Evolutionary conservation across 1,139 yeast genomes (phyloP), one percentile per base, ranked within the genome.

Genomic region (Blastobotrys apis): DNA sequence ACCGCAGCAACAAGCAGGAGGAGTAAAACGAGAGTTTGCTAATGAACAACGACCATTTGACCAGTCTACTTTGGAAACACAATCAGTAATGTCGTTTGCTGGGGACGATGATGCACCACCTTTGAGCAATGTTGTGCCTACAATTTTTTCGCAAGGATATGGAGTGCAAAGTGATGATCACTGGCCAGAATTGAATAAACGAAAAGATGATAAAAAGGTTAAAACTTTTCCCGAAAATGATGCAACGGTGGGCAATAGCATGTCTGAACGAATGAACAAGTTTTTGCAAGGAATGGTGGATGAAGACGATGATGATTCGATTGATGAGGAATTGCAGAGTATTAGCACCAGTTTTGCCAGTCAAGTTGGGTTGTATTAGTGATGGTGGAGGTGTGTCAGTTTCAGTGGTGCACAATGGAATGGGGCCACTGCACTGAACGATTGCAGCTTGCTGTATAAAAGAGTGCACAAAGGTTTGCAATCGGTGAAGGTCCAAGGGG

Each of bases 301-400:
- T 31, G 47, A 47, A 10, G 60, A 58, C 21, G 64, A 62, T 44
- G 48, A 47, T 32, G 64, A 62, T 43, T 59, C 57, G 33, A 63
- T 66, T 42, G 77, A 74, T 43, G 78, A 74, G 51, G 80, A 75
- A 51, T 67, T 75, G 32, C 67, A 66, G 49, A 69, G 72, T 55
- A 66, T 76, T 17, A 71, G 73, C 29, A 66, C 74, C 33, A 66
- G 73, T 6, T 74, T 76, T 63, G 74, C 77, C 15, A 69, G 71
- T 25, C 71, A 72, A 12, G 65, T 72, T 26, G 62, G 59, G 26
- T 36, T 58, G 20, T 56, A 57, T 38, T 58, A 47, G 29, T 26
- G 23, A 23, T n/a, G n/a, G n/a, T n/a, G n/a, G n/a, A n/a, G n/a
- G n/a, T n/a, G n/a, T n/a, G n/a, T n/a, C n/a, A n/a, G n/a, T n/a